Evolutionary conservation across 2,329 filamentous ascomycete species (phyloP).

Genomic region (Shiraia bambusicola): DNA sequence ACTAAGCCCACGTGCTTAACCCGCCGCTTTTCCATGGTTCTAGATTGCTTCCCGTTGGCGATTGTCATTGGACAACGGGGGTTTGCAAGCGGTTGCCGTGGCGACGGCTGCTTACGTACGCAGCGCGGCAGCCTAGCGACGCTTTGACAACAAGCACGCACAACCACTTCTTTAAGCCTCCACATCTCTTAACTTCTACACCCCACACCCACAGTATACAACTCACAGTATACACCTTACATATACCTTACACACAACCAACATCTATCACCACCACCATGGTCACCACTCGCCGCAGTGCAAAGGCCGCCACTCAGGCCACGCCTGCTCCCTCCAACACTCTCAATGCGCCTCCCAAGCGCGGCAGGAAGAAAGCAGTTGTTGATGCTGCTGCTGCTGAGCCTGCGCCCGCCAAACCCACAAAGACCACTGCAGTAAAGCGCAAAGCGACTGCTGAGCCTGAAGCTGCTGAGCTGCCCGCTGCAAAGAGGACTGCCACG

Average conservation of each 20-base stretch:
- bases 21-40: too few relatives aligned
- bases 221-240: too few relatives aligned
- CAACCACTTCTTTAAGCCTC: too few relatives aligned
- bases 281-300: slow-evolving; percentile 38
- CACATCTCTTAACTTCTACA: slow-evolving; percentile 12
- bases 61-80: too few relatives aligned
- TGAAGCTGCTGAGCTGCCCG: slow-evolving; percentile 15
- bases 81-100: slow-evolving; percentile 12
- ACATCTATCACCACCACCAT: slow-evolving; percentile 22
- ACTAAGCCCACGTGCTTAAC: too few relatives aligned
- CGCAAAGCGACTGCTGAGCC: slow-evolving; percentile 24
- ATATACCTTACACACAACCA: slow-evolving; percentile 14
- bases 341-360: slow-evolving; percentile 38
- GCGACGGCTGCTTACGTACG: slow-evolving; percentile 17
- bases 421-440: slow-evolving; percentile 22
- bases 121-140: too few relatives aligned
- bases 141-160: slow-evolving; percentile 28
- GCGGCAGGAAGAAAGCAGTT: slow-evolving; percentile 30
- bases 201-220: slow-evolving; percentile 10
- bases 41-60: too few relatives aligned
- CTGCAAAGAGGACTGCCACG: slow-evolving; percentile 21
- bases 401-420: slow-evolving; percentile 19
- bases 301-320: slow-evolving; percentile 26
- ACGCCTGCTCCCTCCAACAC: slow-evolving; percentile 25
- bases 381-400: slow-evolving; percentile 18